Conservation (phyloP, 2,329 filamentous ascomycete species). For the Colletotrichum agaves region DNA sequence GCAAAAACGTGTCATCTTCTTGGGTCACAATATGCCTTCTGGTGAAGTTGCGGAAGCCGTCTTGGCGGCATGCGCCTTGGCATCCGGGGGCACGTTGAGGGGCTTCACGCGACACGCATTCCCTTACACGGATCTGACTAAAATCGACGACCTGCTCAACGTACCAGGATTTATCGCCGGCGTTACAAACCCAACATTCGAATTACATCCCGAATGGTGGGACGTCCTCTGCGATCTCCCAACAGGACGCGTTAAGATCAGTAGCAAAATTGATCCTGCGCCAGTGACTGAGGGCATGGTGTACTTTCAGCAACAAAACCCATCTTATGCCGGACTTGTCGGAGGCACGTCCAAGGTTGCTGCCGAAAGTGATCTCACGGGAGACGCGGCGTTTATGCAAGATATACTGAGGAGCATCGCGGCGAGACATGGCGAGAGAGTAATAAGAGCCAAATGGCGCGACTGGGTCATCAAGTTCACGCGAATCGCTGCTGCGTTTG, state of each 20-base stretch:
- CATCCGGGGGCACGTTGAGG: constrained; percentile 88
- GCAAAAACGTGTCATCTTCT: constrained; percentile 95
- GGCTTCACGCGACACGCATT: constrained; percentile 97
- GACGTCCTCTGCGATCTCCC: constrained; percentile 94
- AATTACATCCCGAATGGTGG: constrained; percentile 97
- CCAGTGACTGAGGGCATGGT: constrained; percentile 84
- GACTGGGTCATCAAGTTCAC: constrained; percentile 96
- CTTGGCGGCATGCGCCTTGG: constrained; percentile 92
- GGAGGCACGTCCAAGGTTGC: constrained; percentile 53
- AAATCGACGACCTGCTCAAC: constrained; percentile 94
- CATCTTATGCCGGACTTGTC: constrained; percentile 62
- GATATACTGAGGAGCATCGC: constrained; percentile 86
- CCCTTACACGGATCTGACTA: constrained; percentile 96
- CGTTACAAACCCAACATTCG: constrained; percentile 96
- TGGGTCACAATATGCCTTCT: constrained; percentile 94
- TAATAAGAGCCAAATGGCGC: constrained; percentile 91
- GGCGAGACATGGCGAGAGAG: constrained; percentile 87
- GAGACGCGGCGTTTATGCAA: constrained; percentile 89
- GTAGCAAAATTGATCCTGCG: constrained; percentile 83
- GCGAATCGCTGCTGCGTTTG: constrained; percentile 90
- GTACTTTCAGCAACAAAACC: constrained; percentile 87
- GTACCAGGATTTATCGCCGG: constrained; percentile 98
- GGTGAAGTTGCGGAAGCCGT: constrained; percentile 98
- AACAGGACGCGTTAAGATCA: constrained; percentile 94
- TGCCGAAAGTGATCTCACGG: constrained; percentile 74